A percentile compares a stretch with the other conserved stretches of the same genome.
Conservation (phyloP, 139 green algal species). For the Yamagishiella unicocca region DNA sequence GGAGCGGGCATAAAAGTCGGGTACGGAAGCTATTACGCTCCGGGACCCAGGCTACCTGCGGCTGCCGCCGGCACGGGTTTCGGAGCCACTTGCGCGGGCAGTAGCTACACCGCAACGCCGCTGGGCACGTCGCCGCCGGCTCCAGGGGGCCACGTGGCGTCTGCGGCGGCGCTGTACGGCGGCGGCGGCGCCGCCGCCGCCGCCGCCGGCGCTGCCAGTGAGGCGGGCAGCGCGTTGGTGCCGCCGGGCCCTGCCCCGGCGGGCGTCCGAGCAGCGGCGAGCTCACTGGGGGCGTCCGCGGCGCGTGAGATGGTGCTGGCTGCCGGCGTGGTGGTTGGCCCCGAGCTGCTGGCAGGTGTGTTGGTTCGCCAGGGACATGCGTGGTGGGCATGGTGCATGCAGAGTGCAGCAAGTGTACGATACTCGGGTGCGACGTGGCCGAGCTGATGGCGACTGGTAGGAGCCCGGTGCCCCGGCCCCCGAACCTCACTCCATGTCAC, state of each 20-base stretch:
- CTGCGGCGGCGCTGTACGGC: neutral
- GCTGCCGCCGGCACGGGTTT: neutral
- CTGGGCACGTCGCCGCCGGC: slow-evolving; percentile 1
- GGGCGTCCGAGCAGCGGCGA: no score
- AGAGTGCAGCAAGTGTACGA: no score
- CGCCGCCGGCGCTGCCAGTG: neutral
- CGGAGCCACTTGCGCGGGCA: neutral
- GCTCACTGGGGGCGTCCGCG: no score
- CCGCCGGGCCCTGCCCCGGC: no score
- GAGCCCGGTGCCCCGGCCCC: no score
- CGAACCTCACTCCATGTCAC: no score
- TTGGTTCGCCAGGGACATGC: neutral
- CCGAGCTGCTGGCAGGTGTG: neutral
- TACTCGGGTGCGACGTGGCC: no score
- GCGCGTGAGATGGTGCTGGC: neutral
- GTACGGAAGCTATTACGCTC: slow-evolving; percentile 19
- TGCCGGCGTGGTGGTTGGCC: neutral
- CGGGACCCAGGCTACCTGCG: neutral
- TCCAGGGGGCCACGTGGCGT: neutral
- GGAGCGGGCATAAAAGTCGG: neutral
- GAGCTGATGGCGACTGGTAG: no score
- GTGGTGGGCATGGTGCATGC: no score
- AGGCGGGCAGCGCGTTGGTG: neutral
- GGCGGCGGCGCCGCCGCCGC: neutral
- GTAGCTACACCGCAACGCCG: neutral